phyloP scores from a whole-genome alignment of 306 rosid genomes.

The Abrus pulchellus region DNA sequence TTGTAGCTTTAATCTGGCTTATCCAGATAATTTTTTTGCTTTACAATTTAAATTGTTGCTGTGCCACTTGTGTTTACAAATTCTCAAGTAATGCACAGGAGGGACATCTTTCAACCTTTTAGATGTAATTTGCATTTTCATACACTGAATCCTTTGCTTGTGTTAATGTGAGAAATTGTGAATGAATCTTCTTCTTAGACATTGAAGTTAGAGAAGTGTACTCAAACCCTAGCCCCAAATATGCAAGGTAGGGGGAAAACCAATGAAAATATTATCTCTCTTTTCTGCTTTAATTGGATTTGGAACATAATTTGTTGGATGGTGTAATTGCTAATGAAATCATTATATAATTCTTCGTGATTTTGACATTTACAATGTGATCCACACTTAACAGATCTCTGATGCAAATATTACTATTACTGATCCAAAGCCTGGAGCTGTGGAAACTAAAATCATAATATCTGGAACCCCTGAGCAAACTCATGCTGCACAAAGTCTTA shows the following conservation, averaged over 20 bases:
- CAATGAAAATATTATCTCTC: not conserved
- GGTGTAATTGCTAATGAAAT: constrained; percentile 44
- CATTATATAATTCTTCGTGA: constrained; percentile 20
- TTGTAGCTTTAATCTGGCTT: constrained; percentile 27
- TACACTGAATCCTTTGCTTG: constrained; percentile 30
- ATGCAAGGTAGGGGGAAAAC: not conserved
- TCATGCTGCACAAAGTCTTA: constrained; percentile 97
- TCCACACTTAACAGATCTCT: constrained; percentile 71
- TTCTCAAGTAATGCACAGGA: constrained; percentile 1
- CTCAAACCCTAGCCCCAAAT: not conserved
- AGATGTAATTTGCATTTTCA: constrained; percentile 1
- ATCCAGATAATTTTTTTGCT: constrained; percentile 35
- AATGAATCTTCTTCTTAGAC: constrained; percentile 15
- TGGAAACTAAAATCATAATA: constrained; percentile 85
- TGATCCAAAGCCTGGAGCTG: constrained; percentile 89
- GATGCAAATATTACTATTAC: constrained; percentile 89
- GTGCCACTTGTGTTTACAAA: not conserved
- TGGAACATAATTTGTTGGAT: constrained; percentile 25
- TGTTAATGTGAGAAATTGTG: constrained; percentile 3
- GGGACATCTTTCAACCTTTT: constrained; percentile 8
- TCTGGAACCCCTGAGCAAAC: constrained; percentile 98
- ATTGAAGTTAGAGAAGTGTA: not conserved
- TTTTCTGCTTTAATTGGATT: constrained; percentile 22
- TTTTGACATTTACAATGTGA: constrained; percentile 45
- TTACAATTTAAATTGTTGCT: not conserved